Base-by-base conservation (phyloP, 2,329 filamentous ascomycete species). In the Sporothrix inflata region DNA sequence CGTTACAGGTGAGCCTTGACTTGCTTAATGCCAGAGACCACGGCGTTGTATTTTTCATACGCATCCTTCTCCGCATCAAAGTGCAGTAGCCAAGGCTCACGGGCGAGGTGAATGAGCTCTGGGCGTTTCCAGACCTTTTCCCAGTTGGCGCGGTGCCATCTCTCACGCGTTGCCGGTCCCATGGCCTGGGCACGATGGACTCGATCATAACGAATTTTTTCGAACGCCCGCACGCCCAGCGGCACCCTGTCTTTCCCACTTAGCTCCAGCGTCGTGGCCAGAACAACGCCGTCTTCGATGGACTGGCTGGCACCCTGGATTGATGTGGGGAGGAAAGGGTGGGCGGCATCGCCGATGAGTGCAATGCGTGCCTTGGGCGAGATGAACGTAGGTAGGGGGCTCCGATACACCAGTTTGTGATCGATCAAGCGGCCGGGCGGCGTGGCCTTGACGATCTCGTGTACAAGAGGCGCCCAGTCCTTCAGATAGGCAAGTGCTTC, bases 101-200 rank as follows among this genome's bases (percentile, higher is more conserved):
- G 80, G 12, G 82, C 78, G 67, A 86, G 76, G 70, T 84, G 81
- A 74, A 86, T 80, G 24, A 79, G 80, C 72, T 82, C 79, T 0
- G 83, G 84, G 68, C 84, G 79, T 74, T 82, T 79, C 76, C 81
- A 82, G n/a, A 84, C 83, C 30, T 80, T 81, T 40, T 79, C 79
- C 80, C 83, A 86, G 76, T 85, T 83, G 8, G 84, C 85, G 76
- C 84, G 85, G 77, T 87, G 85, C 85, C 85, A 87, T 77, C 83
- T 83, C 74, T 85, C 83, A 42, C 84, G 79, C 1, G 84, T 84
- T 66, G 80, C 79, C 71, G 84, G 81, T 5, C 84, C 84, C 24
- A 82, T 85, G 74, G 84, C 83, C 79, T 86, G 84, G 16, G 84
- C 82, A 38, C 80, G 80, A 73, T 82, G 81, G 27, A 85, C 84